Evolutionary conservation across 306 rosid genomes (phyloP), one percentile per base, ranked within the genome.

Genomic region (Lablab purpureus): DNA sequence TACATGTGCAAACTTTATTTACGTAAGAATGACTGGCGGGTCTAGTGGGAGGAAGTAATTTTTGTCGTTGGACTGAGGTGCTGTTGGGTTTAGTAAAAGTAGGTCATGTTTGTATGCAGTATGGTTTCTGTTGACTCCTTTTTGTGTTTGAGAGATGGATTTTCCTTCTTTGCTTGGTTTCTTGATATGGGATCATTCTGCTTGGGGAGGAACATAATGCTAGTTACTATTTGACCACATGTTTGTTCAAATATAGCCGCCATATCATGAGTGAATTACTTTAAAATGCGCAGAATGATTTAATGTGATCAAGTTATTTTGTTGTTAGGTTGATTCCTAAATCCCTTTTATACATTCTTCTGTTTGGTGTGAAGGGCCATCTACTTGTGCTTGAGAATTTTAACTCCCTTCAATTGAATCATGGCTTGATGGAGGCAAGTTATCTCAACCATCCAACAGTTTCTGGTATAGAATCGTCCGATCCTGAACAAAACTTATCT

Each of bases 371-470:
- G 81, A 68, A 94, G 98, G 98, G 98, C 75, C 97, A 94, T 81
- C 87, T 89, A 83, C 90, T 94, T 62, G 91, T 80, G 59, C 84
- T 94, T 62, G 79, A 94, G 83, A 90, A 90, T 79, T 87, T 87
- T 71, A 82, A 83, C 49, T 81, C 74, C 83, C 85, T 92, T 83
- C 82, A 72, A 54, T 74, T 92, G 82, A 92, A 90, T 84, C 98
- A 92, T 87, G 98, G 94, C 74, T 79, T 90, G 80, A 94, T 94
- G 98, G 98, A 94, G 81, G 92, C 70, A 14, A 91, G 92, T 45
- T 94, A 94, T 85, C 86, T 90, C 76, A 82, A 87, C 71, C 94
- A 94, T 76, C 85, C 86, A 69, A 51, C 77, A 49, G 25, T 74
- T 40, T 84, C 81, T 56, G 76, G 82, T 80, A 68, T 71, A 12